Evolutionary conservation across 352 stramenopile species (phyloP).

Genomic region (Phytophthora sp.): DNA sequence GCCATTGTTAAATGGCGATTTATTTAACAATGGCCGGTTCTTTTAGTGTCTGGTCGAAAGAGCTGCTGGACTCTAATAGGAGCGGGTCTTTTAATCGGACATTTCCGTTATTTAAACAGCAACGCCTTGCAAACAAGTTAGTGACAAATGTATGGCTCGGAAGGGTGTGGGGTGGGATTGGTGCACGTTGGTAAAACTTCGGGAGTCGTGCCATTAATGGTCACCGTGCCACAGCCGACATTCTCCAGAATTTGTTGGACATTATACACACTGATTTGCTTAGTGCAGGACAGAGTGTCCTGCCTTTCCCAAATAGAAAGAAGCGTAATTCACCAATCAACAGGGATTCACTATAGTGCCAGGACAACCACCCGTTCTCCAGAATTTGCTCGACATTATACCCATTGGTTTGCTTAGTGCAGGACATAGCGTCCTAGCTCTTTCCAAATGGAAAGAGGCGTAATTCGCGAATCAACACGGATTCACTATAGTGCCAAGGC

Average conservation of each 20-base stretch:
- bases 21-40: too few relatives aligned
- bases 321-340: background rate
- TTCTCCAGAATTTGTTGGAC: conserved; percentile 5
- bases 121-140: too few relatives aligned
- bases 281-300: background rate
- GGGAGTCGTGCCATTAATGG: too few relatives aligned
- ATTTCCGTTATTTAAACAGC: too few relatives aligned
- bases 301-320: background rate
- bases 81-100: too few relatives aligned
- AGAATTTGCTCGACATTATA: background rate
- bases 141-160: too few relatives aligned
- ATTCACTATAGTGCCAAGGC: background rate
- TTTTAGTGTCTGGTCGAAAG: too few relatives aligned
- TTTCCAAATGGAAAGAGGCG: conserved; percentile 1
- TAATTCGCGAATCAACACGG: background rate
- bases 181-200: too few relatives aligned
- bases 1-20: too few relatives aligned
- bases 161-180: too few relatives aligned
- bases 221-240: too few relatives aligned
- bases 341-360: background rate
- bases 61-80: too few relatives aligned
- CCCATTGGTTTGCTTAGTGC: background rate
- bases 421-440: background rate
- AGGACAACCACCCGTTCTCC: background rate
- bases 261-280: background rate